Conservation (phyloP, 2,329 filamentous ascomycete genomes). For the Cytospora schulzeri region DNA sequence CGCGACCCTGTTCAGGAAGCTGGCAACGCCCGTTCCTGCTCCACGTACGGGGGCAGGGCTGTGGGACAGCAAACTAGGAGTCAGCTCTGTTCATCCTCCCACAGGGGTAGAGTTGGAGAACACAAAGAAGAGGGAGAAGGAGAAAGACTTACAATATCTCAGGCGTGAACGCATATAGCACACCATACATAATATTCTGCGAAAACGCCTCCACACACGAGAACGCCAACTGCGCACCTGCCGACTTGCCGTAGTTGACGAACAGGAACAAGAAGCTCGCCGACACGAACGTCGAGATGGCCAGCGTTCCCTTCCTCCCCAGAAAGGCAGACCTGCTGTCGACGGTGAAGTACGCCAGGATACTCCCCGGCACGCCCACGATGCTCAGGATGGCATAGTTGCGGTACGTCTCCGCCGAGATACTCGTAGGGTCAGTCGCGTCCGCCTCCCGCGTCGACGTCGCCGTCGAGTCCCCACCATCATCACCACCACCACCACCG, state of each 20-base stretch:
- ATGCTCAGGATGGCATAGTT: slow-evolving; percentile 82
- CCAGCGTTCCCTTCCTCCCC: slow-evolving; percentile 73
- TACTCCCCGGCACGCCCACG: slow-evolving; percentile 74
- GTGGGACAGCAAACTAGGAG: neutral
- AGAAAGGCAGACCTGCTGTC: slow-evolving; percentile 63
- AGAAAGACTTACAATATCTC: slow-evolving; percentile 60
- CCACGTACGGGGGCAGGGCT: slow-evolving; percentile 68
- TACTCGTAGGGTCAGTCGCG: slow-evolving; percentile 36
- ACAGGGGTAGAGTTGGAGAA: neutral
- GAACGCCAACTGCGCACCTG: slow-evolving; percentile 63
- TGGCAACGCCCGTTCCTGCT: slow-evolving; percentile 71
- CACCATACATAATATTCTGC: slow-evolving; percentile 77
- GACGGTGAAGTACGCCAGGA: slow-evolving; percentile 74
- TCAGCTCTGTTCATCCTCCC: neutral
- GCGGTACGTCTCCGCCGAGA: slow-evolving; percentile 64
- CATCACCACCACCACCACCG: neutral
- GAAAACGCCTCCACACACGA: slow-evolving; percentile 70
- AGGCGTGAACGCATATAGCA: slow-evolving; percentile 75
- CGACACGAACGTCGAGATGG: slow-evolving; percentile 66
- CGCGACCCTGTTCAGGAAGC: slow-evolving; percentile 68
- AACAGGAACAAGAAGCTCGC: slow-evolving; percentile 72
- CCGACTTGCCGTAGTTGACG: slow-evolving; percentile 59
- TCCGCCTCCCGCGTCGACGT: slow-evolving; percentile 36
- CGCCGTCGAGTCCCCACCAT: too few relatives aligned
- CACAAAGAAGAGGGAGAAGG: neutral